Evolutionary conservation across 1,284 basidiomycete genomes (phyloP), one percentile per base, ranked within the genome.

Genomic region (Apiotrichum domesticum): DNA sequence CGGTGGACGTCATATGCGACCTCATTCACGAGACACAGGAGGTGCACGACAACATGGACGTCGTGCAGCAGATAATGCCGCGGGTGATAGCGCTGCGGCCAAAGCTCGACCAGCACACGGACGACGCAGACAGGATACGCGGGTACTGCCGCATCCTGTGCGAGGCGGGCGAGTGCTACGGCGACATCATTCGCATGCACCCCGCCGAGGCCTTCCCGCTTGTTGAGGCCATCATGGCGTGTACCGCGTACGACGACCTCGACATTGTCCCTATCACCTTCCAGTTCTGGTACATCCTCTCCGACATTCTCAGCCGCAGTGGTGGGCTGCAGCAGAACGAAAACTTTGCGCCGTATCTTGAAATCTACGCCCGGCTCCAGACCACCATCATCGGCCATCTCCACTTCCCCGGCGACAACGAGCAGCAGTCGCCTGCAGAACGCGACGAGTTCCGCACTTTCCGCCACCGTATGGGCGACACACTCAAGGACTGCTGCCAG

Each of bases 11-110:
- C 45, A 81, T 98, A 54, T 95, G 91, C 76, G 93, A 97, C 71
- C 78, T 98, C 63, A 94, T 98, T 58, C 93, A 98, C 75, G 96
- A 99, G 75, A 98, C 96, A 0, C 95, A 98, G 76, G 96, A 99
- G 76, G 82, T 97, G 33, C 87, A 96, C 62, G 95, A 98, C 50
- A 95, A 94, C 71, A 88, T 94, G 84, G 77, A 83, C 13, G 84
- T 89, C 62, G 93, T 98, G 64, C 83, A 96, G 71, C 79, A 86
- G 57, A 86, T 99, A 54, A 85, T 98, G 0, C 90, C 91, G 0
- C 82, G 83, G 21, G 80, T 97, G 44, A 86, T 94, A 55, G 83
- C 82, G 2, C 77, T 97, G 43, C 84, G 83, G 57, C 81, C 84
- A 1, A 80, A 82, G 58, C 79, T 97, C 47, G 70, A 75, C 34